Conservation (phyloP, 2,329 filamentous ascomycete species). For the Hymenoscyphus fructigenus region DNA sequence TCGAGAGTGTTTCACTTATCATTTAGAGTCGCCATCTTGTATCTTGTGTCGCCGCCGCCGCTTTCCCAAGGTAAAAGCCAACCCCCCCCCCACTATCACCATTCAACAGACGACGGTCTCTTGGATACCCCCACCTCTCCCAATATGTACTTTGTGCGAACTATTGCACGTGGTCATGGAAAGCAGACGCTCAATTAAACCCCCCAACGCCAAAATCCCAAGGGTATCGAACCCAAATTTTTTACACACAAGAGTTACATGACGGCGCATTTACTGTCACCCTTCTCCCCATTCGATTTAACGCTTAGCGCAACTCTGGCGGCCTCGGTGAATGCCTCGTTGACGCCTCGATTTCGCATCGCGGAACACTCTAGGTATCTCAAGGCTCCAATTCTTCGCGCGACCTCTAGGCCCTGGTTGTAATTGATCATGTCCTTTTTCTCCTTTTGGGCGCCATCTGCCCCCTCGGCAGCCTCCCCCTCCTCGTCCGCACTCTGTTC, state of each 20-base stretch:
- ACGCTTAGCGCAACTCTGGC: conserved; percentile 85
- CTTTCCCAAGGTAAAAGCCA: background rate
- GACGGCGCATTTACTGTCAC: conserved; percentile 59
- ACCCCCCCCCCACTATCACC: background rate
- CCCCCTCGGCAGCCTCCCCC: conserved; percentile 41
- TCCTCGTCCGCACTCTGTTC: conserved; percentile 70
- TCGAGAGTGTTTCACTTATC: background rate
- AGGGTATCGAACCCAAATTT: conserved; percentile 15
- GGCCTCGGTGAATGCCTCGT: conserved; percentile 97
- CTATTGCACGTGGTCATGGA: conserved; percentile 6
- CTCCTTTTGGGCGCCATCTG: conserved; percentile 48
- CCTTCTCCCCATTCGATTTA: conserved; percentile 57
- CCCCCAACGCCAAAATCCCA: conserved; percentile 16
- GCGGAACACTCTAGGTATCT: conserved; percentile 98
- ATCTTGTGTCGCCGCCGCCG: too few species aligned
- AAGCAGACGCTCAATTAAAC: conserved; percentile 13
- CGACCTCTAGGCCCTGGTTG: conserved; percentile 86
- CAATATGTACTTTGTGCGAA: conserved; percentile 16
- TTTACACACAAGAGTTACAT: conserved; percentile 47
- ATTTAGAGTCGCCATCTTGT: too few species aligned
- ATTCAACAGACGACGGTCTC: background rate
- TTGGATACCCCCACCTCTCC: background rate
- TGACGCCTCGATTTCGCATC: conserved; percentile 96
- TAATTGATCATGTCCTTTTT: conserved; percentile 81
- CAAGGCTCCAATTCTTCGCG: conserved; percentile 85